A percentile compares a stretch with the other conserved stretches of the same genome.
Evolutionary conservation across 2,329 filamentous ascomycete genomes (phyloP).

Genomic region (Colletotrichum incanum): DNA sequence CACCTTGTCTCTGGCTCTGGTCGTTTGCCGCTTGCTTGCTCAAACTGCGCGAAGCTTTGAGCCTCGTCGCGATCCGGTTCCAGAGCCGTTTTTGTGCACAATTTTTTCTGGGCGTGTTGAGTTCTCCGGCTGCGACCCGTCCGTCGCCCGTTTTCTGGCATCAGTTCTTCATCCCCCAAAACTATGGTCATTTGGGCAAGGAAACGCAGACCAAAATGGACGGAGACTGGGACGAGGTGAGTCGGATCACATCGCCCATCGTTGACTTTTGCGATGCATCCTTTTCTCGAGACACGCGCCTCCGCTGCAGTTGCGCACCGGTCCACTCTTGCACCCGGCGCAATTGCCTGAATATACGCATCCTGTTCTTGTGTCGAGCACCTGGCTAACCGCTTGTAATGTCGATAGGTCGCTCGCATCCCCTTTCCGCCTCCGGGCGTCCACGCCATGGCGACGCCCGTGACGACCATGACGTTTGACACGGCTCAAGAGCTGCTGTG

Average conservation of each 20-base stretch:
- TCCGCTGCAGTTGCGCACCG: background rate
- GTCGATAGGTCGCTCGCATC: conserved; percentile 81
- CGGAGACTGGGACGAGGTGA: conserved; percentile 78
- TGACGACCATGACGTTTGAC: conserved; percentile 91
- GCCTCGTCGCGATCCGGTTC: conserved; percentile 24
- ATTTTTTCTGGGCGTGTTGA: background rate
- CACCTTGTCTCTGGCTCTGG: conserved; percentile 26
- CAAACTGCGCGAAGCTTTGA: conserved; percentile 33
- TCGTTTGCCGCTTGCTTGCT: conserved; percentile 16
- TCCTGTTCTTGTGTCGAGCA: conserved; percentile 7
- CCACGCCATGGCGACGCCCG: conserved; percentile 78
- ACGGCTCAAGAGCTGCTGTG: conserved; percentile 91
- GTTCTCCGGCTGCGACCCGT: conserved; percentile 7
- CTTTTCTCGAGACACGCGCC: background rate
- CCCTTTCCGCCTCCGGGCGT: conserved; percentile 83
- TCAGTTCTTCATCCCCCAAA: conserved; percentile 23
- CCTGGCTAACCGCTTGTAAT: conserved; percentile 34
- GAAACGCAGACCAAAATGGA: conserved; percentile 69
- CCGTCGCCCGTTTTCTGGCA: conserved; percentile 18
- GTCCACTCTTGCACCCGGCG: conserved; percentile 39
- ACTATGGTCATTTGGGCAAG: conserved; percentile 56
- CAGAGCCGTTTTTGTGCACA: conserved; percentile 8
- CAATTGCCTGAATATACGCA: conserved; percentile 42
- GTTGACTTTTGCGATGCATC: conserved; percentile 5
- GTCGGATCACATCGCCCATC: conserved; percentile 48